Evolutionary conservation across 352 stramenopile genomes (phyloP), one percentile per base, ranked within the genome.

Genomic region (Globisporangium acanthophoron): DNA sequence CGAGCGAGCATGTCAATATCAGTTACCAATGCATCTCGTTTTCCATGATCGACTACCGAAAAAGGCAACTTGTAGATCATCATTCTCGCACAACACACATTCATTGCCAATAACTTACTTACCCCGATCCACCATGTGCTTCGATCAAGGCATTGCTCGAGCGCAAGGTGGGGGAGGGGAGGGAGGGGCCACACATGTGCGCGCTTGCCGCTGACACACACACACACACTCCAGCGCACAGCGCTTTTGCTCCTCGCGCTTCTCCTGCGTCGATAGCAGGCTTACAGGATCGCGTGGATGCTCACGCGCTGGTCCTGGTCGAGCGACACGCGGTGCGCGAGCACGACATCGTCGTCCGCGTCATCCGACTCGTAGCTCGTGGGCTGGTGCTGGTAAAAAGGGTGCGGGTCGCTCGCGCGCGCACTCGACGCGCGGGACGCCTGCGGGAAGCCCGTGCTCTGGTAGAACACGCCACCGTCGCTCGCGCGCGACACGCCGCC

Each of bases 221-320:
- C 11, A 39, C 33, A 39, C 33, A 13, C 33, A 39, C 33, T 13
- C 5, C 12, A 18, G 37, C 37, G 13, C 37, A 16, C 12, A 43
- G 13, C 37, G 37, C 37, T 18, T 18, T 13, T 18, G 15, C 18
- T 20, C 18, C 40, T n/a, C 24, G 47, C 24, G 12, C 46, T 35
- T 11, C 18, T 46, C 40, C 31, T 20, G n/a, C 16, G 46, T 8
- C 40, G 18, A 18, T 43, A 46, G 40, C 16, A 20, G 40, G n/a
- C 31, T 55, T 81, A 86, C n/a, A 86, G 68, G 48, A 86, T 86
- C 46, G 76, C 76, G 59, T 86, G 76, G 49, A 86, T 67, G 69
- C 76, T 86, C 69, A 83, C 71, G 31, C 76, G 76, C 50, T 83
- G 71, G 15, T 78, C 73, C 24, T 86, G 66, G 61, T 84, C 73